phyloP scores from a whole-genome alignment of 2,329 filamentous ascomycete species.

The Alternaria angustiovoidea region DNA sequence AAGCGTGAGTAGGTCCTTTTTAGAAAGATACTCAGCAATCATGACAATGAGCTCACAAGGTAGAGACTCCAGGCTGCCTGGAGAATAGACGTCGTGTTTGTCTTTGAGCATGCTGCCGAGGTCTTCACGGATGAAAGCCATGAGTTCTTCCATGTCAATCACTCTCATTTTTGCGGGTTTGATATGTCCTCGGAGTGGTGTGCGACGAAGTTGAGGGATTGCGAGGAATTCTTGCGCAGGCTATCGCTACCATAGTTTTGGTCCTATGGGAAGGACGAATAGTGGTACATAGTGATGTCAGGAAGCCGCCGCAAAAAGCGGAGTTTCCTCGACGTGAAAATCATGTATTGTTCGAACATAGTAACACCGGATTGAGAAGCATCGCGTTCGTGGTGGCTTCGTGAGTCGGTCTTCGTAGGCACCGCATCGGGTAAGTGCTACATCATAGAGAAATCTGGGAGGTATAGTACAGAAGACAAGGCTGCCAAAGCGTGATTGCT shows the following conservation, averaged over 20 bases:
- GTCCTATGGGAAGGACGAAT: constrained; percentile 7
- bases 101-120: neutral
- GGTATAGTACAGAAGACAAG: neutral
- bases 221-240: neutral
- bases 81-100: too few species aligned
- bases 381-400: neutral
- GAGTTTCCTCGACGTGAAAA: neutral
- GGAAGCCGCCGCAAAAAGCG: too few species aligned
- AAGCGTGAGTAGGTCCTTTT: constrained; percentile 1
- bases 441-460: neutral
- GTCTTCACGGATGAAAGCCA: neutral
- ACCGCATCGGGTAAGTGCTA: neutral
- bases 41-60: constrained; percentile 11
- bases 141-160: neutral
- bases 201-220: neutral
- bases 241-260: constrained; percentile 6
- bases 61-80: neutral
- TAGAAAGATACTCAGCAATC: constrained; percentile 4
- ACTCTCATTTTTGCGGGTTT: neutral
- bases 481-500: neutral
- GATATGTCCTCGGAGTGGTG: neutral
- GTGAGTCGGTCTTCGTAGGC: neutral
- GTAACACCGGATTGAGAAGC: too few species aligned
- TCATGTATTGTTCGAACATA: neutral
- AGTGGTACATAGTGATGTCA: neutral